Evolutionary conservation across 2,329 filamentous ascomycete species (phyloP).

Genomic region (Apiospora phragmitis): DNA sequence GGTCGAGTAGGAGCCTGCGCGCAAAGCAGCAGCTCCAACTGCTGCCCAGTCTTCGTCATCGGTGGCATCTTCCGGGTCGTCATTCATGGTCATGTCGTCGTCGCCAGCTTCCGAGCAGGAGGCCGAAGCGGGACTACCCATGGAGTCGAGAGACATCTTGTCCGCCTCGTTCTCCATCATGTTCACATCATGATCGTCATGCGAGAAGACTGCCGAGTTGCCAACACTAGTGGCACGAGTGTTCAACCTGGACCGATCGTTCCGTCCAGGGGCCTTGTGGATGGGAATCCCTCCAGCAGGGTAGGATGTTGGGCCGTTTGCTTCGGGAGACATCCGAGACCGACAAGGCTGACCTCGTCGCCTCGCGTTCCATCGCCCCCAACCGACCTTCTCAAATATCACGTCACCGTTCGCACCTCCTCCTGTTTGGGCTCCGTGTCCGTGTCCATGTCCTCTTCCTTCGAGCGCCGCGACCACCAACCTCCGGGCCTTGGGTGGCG

Average conservation of each 20-base stretch:
- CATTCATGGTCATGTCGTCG: slow-evolving; percentile 63
- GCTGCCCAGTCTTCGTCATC: slow-evolving; percentile 96
- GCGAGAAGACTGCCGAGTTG: slow-evolving; percentile 74
- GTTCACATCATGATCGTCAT: slow-evolving; percentile 64
- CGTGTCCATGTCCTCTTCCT: slow-evolving; percentile 61
- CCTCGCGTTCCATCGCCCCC: slow-evolving; percentile 93
- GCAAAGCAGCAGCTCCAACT: slow-evolving; percentile 81
- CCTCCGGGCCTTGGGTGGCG: slow-evolving; percentile 84
- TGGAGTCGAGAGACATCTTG: slow-evolving; percentile 83
- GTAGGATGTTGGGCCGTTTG: slow-evolving; percentile 43
- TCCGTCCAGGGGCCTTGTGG: slow-evolving; percentile 43
- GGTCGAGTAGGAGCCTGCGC: slow-evolving; percentile 63
- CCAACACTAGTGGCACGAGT: slow-evolving; percentile 61
- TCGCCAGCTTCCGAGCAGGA: slow-evolving; percentile 76
- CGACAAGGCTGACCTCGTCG: slow-evolving; percentile 63
- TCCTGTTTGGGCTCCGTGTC: slow-evolving; percentile 45
- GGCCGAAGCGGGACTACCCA: slow-evolving; percentile 67
- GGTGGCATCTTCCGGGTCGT: slow-evolving; percentile 82
- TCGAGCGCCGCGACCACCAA: slow-evolving; percentile 92
- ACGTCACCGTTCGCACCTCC: slow-evolving; percentile 69
- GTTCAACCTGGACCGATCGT: slow-evolving; percentile 49
- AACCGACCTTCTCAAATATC: slow-evolving; percentile 92
- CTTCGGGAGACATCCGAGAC: slow-evolving; percentile 42
- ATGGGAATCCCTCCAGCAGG: slow-evolving; percentile 57
- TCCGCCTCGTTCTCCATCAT: slow-evolving; percentile 86